Evolutionary conservation across 345 rosid species (phyloP), one percentile per base, ranked within the genome.

Genomic region (Citrus australasica): DNA sequence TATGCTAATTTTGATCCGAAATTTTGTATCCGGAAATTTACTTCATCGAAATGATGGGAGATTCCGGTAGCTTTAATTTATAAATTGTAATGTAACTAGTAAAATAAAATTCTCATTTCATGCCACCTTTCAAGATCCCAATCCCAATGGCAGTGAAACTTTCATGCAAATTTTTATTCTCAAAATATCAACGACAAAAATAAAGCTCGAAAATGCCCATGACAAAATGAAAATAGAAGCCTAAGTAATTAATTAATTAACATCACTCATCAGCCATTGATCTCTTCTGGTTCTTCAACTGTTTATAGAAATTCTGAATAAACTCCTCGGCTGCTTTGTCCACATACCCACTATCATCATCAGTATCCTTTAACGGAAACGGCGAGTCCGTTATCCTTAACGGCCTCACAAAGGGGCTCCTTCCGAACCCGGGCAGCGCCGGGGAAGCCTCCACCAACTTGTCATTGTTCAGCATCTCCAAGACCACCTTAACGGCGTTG

Each of bases 331-430:
- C 99, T 27, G 91, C 93, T 80, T 87, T 85, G 73, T 95, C 94
- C 14, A 92, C 98, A 46, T 46, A 40, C 21, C 83, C 84, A 1
- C 83, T 89, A 16, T 79, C 94, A 66, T 78, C 97, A 67, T 70
- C 87, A 67, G 82, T 89, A 40, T 80, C 17, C 51, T 46, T 87
- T 40, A 93, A 73, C 30, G 98, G 99, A 63, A 88, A 95, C 27
- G 98, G 99, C 9, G 99, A 93, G 94, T 95, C 99, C 63, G 97
- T 95, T 78, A 93, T 88, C 87, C 98, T 87, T 78, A 93, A 82
- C 80, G 86, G 94, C 81, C 98, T 90, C 33, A 81, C 96, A 82
- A 87, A 69, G 4, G 98, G 99, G 35, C 92, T 95, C 84, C 81
- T 82, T 40, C 98, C 97, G 74, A 92, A 90, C 46, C 98, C 98